Conservation (phyloP, 495 filamentous ascomycete genomes). For the Parathielavia hyrcaniae region DNA sequence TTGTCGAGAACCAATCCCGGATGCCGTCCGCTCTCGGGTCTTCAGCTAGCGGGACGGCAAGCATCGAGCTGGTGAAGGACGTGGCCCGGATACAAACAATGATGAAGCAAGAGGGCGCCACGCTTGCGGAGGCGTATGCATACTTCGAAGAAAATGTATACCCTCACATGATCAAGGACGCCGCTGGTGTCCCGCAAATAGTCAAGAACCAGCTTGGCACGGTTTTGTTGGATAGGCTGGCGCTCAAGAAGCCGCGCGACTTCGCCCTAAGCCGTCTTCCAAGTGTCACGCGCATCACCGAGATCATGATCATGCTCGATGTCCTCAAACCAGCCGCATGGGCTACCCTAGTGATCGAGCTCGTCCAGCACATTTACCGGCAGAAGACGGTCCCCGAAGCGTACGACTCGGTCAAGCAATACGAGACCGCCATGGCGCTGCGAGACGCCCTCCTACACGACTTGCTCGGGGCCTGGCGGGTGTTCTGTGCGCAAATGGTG, state of each 20-base stretch:
- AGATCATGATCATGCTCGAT: conserved; percentile 31
- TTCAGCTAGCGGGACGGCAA: neutral
- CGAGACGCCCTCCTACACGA: conserved; percentile 36
- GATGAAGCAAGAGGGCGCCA: conserved; percentile 24
- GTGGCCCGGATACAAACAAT: conserved; percentile 35
- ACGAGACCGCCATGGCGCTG: conserved; percentile 25
- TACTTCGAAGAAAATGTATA: conserved; percentile 39
- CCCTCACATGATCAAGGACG: conserved; percentile 25
- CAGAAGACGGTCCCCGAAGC: conserved; percentile 23
- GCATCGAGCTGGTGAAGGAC: conserved; percentile 25
- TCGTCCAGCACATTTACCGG: conserved; percentile 32
- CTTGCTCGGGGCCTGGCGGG: conserved; percentile 38
- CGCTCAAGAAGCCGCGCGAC: conserved; percentile 30
- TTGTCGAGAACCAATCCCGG: conserved; percentile 17
- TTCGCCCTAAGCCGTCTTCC: conserved; percentile 35
- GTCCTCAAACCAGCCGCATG: conserved; percentile 30
- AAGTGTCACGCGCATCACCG: conserved; percentile 36
- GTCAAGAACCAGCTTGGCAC: conserved; percentile 20
- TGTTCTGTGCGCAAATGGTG: conserved; percentile 30
- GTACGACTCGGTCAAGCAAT: conserved; percentile 21
- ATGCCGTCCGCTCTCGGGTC: neutral
- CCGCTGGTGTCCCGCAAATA: conserved; percentile 19
- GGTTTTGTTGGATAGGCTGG: conserved; percentile 26
- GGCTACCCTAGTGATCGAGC: conserved; percentile 30
- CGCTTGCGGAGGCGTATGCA: conserved; percentile 31